Evolutionary conservation across 1,139 yeast genomes (phyloP).

Genomic region (Kodamaea suecica): DNA sequence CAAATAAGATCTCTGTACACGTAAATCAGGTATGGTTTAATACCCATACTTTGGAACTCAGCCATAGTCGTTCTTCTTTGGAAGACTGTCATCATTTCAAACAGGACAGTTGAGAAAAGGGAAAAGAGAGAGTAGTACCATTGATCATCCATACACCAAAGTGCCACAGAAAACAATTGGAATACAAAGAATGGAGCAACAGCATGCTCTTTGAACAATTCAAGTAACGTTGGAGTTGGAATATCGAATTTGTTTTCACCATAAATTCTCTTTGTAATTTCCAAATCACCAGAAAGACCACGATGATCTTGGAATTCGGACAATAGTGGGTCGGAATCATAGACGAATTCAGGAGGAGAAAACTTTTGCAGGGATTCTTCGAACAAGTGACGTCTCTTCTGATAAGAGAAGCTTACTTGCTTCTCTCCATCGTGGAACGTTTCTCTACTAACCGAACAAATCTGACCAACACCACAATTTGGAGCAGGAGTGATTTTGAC

Average conservation of each 20-base stretch:
- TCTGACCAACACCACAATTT: conserved; percentile 82
- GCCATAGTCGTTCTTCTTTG: conserved; percentile 93
- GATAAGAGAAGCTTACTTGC: conserved; percentile 78
- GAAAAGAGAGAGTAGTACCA: conserved; percentile 95
- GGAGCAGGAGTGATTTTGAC: conserved; percentile 79
- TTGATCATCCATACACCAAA: conserved; percentile 96
- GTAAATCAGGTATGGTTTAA: conserved; percentile 80
- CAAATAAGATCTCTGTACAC: conserved; percentile 72
- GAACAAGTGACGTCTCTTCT: conserved; percentile 85
- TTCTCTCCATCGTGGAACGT: conserved; percentile 54
- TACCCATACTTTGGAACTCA: conserved; percentile 96
- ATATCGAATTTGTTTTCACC: conserved; percentile 90
- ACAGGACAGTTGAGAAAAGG: conserved; percentile 84
- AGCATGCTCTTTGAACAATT: conserved; percentile 94
- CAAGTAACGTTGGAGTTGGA: conserved; percentile 88
- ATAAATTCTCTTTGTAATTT: conserved; percentile 56
- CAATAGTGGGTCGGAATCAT: conserved; percentile 64
- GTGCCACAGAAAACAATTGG: conserved; percentile 91
- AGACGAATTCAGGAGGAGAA: conserved; percentile 75
- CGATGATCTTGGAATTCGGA: conserved; percentile 54
- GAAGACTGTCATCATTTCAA: conserved; percentile 91
- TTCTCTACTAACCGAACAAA: conserved; percentile 62
- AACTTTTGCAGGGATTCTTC: conserved; percentile 54
- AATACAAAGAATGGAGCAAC: conserved; percentile 97
- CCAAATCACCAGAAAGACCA: conserved; percentile 65